Base-by-base conservation (phyloP, 78 protist species). In the Isochrysis galbana region DNA sequence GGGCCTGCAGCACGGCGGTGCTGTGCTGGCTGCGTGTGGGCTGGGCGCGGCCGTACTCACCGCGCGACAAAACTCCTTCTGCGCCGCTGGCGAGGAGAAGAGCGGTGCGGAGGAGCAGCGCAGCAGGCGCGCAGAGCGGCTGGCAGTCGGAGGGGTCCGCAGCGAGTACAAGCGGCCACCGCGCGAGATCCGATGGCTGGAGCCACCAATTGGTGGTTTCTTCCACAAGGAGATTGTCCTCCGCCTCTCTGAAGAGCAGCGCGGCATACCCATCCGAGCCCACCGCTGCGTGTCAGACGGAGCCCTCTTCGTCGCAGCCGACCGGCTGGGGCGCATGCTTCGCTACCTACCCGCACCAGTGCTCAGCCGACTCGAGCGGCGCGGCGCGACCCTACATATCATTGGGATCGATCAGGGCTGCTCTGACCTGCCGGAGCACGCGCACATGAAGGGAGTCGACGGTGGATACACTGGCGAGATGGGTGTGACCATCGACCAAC, bases 361-460 rank as follows among this genome's bases (percentile, higher is more conserved):
- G 32, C 17, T 25, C 88, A 17, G 25, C 14, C 88, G 88, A 25
- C 88, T 80, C 39, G 21, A 5, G 47, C 38, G n/a, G 23, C 51
- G 51, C 36, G 88, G 51, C 88, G 88, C 88, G 38, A 0, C 55
- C 29, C 25, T 80, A 19, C 88, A 80, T 38, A 7, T 80, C 88
- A 80, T 80, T 38, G 88, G 88, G 19, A 1, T 44, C 55, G 47
- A 38, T 23, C 88, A 80, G 88, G 88, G 38, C 25, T 29, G 41
- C 26, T 11, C 29, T 25, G 88, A 80, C 55, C 88, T 80, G 36
- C 88, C 88, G 5, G 88, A 80, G 54, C 88, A 80, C 88, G 39
- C 34, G n/a, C 88, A 80, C 88, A 80, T 80, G 88, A 42, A 44
- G 55, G 55, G 55, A 36, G 88, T 80, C 38, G 39, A 23, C 55